A percentile compares a stretch with the other conserved stretches of the same genome.
phyloP scores from a whole-genome alignment of 208 protist species.

The Endotrypanum monterogeii region DNA sequence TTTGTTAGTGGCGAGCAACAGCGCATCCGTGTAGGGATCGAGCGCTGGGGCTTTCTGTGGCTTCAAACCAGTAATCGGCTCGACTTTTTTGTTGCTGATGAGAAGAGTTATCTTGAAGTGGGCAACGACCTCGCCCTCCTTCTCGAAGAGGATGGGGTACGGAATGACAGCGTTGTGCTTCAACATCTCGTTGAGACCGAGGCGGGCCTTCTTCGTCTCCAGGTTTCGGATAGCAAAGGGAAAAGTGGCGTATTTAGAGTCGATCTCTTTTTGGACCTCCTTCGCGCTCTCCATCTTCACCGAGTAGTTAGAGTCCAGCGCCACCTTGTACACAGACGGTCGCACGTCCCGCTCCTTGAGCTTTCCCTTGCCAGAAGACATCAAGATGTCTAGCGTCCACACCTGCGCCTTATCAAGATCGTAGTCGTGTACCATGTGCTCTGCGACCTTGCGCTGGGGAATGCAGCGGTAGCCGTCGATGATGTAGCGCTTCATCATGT shows the following conservation, averaged over 20 bases:
- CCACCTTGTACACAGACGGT: constrained; percentile 96
- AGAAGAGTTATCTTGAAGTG: constrained; percentile 93
- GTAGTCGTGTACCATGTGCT: constrained; percentile 96
- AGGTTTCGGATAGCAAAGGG: constrained; percentile 95
- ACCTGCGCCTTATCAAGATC: constrained; percentile 90
- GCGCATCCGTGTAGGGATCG: constrained; percentile 83
- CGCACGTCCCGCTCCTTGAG: constrained; percentile 87
- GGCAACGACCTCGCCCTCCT: constrained; percentile 87
- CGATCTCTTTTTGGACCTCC: constrained; percentile 95
- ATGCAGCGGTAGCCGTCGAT: constrained; percentile 98
- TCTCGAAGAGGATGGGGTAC: constrained; percentile 97
- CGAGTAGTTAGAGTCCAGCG: constrained; percentile 94
- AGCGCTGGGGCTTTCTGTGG: constrained; percentile 81
- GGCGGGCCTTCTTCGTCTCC: constrained; percentile 93
- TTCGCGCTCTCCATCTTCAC: constrained; percentile 98
- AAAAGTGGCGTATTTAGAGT: constrained; percentile 93
- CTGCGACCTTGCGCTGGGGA: constrained; percentile 85
- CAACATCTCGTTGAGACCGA: constrained; percentile 96
- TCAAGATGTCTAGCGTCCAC: constrained; percentile 92
- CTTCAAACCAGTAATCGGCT: constrained; percentile 89
- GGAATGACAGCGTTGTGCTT: constrained; percentile 95
- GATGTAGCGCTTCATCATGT: constrained; percentile 98
- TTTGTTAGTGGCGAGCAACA: constrained; percentile 81
- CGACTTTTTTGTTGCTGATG: constrained; percentile 90
- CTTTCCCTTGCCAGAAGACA: constrained; percentile 91